phyloP scores from a whole-genome alignment of 441 rosid species.

The Arabidopsis hybrid region DNA sequence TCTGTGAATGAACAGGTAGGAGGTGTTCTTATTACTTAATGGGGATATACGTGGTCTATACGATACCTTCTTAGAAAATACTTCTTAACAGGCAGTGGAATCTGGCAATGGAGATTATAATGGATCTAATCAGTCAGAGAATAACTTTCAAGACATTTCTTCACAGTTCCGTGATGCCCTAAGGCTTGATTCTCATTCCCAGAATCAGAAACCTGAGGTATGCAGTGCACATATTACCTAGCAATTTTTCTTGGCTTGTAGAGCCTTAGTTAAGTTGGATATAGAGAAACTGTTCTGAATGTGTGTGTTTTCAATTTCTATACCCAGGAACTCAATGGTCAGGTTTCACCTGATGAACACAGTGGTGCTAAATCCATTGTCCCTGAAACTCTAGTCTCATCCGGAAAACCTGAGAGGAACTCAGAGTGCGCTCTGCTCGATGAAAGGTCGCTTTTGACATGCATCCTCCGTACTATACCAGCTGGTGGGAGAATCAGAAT shows the following conservation, averaged over 20 bases:
- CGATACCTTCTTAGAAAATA: neutral
- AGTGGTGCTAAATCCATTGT: slow-evolving; percentile 42
- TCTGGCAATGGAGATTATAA: slow-evolving; percentile 59
- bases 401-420: slow-evolving; percentile 41
- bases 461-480: slow-evolving; percentile 95
- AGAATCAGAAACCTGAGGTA: slow-evolving; percentile 42
- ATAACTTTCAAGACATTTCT: slow-evolving; percentile 61
- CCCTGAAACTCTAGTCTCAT: slow-evolving; percentile 56
- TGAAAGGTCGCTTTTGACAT: slow-evolving; percentile 87
- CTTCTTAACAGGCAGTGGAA: slow-evolving; percentile 58
- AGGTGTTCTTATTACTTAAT: slow-evolving; percentile 5
- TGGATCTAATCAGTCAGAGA: slow-evolving; percentile 55
- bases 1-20: slow-evolving; percentile 69
- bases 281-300: neutral
- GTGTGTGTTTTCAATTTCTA: neutral
- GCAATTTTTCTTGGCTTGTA: slow-evolving; percentile 6
- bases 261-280: slow-evolving; percentile 5
- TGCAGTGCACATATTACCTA: neutral
- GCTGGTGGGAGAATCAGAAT: slow-evolving; percentile 92
- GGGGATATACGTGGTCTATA: neutral
- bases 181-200: slow-evolving; percentile 36
- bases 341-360: slow-evolving; percentile 40
- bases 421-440: slow-evolving; percentile 74
- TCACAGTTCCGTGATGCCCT: slow-evolving; percentile 43
- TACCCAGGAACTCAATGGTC: slow-evolving; percentile 20